A percentile compares a stretch with the other conserved stretches of the same genome.
Evolutionary conservation across 208 protist species (phyloP).

Genomic region (Leishmania martiniquensis): DNA sequence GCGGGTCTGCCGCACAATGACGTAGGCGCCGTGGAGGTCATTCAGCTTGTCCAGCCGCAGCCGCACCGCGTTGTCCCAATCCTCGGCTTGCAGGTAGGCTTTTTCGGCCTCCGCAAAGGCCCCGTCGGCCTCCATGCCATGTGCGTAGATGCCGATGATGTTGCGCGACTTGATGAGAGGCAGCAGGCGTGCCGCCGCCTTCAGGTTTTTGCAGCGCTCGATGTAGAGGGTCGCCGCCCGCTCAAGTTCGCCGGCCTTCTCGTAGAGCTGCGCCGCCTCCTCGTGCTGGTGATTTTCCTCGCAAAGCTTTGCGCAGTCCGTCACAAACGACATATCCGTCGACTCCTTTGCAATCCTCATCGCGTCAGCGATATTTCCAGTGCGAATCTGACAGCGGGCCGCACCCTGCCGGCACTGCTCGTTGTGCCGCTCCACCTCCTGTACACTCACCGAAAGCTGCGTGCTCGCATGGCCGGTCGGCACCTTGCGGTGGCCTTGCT

Average conservation of each 20-base stretch:
- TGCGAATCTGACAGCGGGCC: constrained; percentile 90
- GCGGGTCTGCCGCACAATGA: constrained; percentile 93
- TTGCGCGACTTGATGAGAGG: constrained; percentile 93
- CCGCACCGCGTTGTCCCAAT: constrained; percentile 96
- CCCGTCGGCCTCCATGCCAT: constrained; percentile 89
- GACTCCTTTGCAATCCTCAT: constrained; percentile 85
- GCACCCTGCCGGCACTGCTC: constrained; percentile 82
- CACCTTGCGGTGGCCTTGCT: constrained; percentile 54
- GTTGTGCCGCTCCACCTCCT: constrained; percentile 85
- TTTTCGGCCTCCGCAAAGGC: constrained; percentile 92
- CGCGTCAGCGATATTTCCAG: constrained; percentile 83
- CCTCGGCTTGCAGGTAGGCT: constrained; percentile 94
- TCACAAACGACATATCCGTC: constrained; percentile 61
- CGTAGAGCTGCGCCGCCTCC: constrained; percentile 96
- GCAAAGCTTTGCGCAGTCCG: constrained; percentile 94
- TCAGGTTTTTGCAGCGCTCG: constrained; percentile 92
- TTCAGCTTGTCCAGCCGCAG: constrained; percentile 95
- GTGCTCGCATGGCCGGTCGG: constrained; percentile 85
- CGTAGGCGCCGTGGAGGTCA: constrained; percentile 94
- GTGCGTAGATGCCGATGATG: constrained; percentile 94
- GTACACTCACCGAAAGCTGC: constrained; percentile 65
- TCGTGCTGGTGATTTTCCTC: constrained; percentile 92
- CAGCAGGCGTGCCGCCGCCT: constrained; percentile 85
- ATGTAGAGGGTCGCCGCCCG: constrained; percentile 95
- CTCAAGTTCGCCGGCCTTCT: constrained; percentile 92